Conservation (phyloP, 345 rosid genomes). For the Gossypium anomalum region DNA sequence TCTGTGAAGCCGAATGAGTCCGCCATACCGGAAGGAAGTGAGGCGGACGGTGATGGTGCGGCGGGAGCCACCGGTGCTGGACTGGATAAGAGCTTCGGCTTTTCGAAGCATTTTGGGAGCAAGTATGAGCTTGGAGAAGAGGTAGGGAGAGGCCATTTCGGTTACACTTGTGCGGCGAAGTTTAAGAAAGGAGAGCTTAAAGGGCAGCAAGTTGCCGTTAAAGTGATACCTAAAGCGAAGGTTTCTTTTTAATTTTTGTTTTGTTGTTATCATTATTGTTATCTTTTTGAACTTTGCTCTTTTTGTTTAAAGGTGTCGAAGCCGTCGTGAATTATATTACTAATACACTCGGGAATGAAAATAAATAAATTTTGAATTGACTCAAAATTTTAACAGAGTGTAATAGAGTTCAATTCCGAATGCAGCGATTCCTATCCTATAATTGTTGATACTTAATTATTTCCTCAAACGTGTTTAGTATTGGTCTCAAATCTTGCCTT, state of each 20-base stretch:
- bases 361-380: neutral
- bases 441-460: neutral
- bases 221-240: conserved; percentile 90
- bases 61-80: conserved; percentile 17
- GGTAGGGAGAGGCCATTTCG: conserved; percentile 94
- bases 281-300: neutral
- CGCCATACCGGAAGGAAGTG: conserved; percentile 63
- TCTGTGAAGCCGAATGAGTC: conserved; percentile 57
- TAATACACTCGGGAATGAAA: neutral
- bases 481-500: neutral
- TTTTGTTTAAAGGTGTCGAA: neutral
- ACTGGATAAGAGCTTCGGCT: conserved; percentile 83
- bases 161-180: conserved; percentile 87
- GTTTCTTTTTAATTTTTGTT: conserved; percentile 21
- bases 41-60: conserved; percentile 37
- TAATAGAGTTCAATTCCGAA: neutral
- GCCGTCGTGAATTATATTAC: conserved; percentile 7
- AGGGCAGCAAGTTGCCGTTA: conserved; percentile 91
- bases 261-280: neutral
- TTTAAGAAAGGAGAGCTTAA: conserved; percentile 88
- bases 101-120: conserved; percentile 64
- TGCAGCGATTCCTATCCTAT: neutral
- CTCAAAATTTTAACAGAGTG: neutral
- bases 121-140: conserved; percentile 86
- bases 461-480: neutral